Evolutionary conservation across 2,329 filamentous ascomycete genomes (phyloP).

Genomic region (Fusarium chlamydosporum): DNA sequence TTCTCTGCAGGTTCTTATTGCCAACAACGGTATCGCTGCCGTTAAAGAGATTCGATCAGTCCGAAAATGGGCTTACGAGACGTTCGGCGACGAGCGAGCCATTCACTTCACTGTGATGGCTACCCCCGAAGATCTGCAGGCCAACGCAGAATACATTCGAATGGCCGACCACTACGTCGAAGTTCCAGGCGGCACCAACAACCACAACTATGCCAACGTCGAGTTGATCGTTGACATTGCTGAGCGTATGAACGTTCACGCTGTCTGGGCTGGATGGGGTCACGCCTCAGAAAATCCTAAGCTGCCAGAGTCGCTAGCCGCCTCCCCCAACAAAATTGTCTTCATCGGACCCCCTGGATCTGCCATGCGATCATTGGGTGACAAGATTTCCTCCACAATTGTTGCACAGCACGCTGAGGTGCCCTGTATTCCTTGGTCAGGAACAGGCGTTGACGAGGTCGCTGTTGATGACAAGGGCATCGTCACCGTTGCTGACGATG

Average conservation of each 20-base stretch:
- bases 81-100: constrained; percentile 96
- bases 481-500: constrained; percentile 87
- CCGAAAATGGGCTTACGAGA: constrained; percentile 99
- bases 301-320: constrained; percentile 93
- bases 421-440: constrained; percentile 99
- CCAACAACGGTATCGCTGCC: constrained; percentile 99
- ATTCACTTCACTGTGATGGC: constrained; percentile 99
- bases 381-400: constrained; percentile 99
- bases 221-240: constrained; percentile 99
- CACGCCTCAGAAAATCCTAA: constrained; percentile 99
- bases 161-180: constrained; percentile 99
- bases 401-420: constrained; percentile 97
- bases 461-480: constrained; percentile 84
- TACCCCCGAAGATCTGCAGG: constrained; percentile 95
- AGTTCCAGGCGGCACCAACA: constrained; percentile 98
- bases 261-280: constrained; percentile 99
- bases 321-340: constrained; percentile 97
- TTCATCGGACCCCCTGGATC: constrained; percentile 99
- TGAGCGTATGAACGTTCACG: constrained; percentile 98
- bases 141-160: constrained; percentile 98
- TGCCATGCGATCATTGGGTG: constrained; percentile 97
- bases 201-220: constrained; percentile 99
- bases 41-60: constrained; percentile 99
- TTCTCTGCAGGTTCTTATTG: constrained; percentile 85
- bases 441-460: constrained; percentile 89